Evolutionary conservation across 2,329 filamentous ascomycete genomes (phyloP).

Genomic region (Talaromyces sp.): DNA sequence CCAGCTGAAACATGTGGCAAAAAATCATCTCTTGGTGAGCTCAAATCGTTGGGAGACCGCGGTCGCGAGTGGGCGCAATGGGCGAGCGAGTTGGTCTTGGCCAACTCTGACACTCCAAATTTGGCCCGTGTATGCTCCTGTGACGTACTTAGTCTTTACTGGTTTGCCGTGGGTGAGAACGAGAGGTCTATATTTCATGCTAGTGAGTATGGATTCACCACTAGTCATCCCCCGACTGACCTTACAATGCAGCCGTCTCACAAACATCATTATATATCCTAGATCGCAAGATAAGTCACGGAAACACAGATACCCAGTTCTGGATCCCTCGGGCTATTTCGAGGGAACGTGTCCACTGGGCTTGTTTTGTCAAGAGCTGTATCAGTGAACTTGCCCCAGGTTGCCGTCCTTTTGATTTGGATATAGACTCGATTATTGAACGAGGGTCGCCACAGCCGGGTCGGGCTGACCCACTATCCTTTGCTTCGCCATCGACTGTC

Average conservation of each 20-base stretch:
- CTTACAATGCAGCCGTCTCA: not conserved
- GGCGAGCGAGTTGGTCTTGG: slow-evolving; percentile 2
- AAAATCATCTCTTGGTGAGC: not conserved
- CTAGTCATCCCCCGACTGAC: not conserved
- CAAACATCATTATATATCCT: not conserved
- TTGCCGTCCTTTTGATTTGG: not conserved
- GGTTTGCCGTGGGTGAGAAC: slow-evolving; percentile 5
- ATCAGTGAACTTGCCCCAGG: not conserved
- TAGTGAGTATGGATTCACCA: not conserved
- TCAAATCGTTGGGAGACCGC: not conserved
- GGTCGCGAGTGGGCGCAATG: slow-evolving; percentile 7
- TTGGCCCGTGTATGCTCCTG: slow-evolving; percentile 1
- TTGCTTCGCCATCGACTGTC: not conserved
- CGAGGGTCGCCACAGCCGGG: not conserved
- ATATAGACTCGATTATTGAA: not conserved
- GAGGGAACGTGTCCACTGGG: slow-evolving; percentile 3
- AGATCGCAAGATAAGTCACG: not conserved
- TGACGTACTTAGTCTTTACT: slow-evolving; percentile 5
- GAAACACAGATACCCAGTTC: not conserved
- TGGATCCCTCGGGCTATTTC: not conserved
- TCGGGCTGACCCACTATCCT: not conserved
- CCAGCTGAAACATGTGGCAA: slow-evolving; percentile 3
- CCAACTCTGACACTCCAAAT: not conserved
- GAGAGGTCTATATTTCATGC: slow-evolving; percentile 3
- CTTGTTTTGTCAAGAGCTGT: slow-evolving; percentile 5